A percentile compares a stretch with the other conserved stretches of the same genome.
These are phyloP conservation scores for Tricholoma furcatifolium DNA, from an alignment of 768 basidiomycete species.

Conservation along the genomic window DNA sequence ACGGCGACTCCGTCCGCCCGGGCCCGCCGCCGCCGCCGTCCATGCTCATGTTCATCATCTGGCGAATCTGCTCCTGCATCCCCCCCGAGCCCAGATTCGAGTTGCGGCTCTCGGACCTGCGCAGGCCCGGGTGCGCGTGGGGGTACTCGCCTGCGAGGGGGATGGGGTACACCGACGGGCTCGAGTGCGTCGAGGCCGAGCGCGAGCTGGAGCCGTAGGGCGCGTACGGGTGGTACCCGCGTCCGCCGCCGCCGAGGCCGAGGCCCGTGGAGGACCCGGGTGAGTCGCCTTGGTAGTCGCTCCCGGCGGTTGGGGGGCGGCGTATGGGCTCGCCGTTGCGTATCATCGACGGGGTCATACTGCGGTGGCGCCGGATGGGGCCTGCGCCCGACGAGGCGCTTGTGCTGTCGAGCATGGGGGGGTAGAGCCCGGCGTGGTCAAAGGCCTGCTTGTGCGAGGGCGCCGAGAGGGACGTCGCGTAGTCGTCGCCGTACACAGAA, in stretches of 20 bases:
- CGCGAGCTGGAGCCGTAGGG: slow-evolving; percentile 35
- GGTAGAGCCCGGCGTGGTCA: slow-evolving; percentile 55
- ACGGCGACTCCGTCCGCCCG: slow-evolving; percentile 37
- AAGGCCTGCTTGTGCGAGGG: slow-evolving; percentile 70
- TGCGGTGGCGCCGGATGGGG: slow-evolving; percentile 67
- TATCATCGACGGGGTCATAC: slow-evolving; percentile 70
- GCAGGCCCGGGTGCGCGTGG: slow-evolving; percentile 17
- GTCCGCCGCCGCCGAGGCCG: slow-evolving; percentile 29
- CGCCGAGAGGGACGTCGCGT: slow-evolving; percentile 56
- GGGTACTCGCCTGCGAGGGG: slow-evolving; percentile 34
- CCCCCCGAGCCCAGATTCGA: slow-evolving; percentile 34
- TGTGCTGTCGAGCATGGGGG: slow-evolving; percentile 34
- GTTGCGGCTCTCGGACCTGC: slow-evolving; percentile 38
- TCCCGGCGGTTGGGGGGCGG: slow-evolving; percentile 44
- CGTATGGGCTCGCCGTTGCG: slow-evolving; percentile 51
- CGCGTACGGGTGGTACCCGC: slow-evolving; percentile 61
- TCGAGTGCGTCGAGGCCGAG: slow-evolving; percentile 42
- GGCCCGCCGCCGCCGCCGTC: slow-evolving; percentile 10
- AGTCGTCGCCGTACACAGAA: slow-evolving; percentile 27
- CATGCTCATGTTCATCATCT: slow-evolving; percentile 38
- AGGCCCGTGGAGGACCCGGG: slow-evolving; percentile 28
- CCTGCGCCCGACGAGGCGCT: slow-evolving; percentile 47
- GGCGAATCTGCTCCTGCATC: slow-evolving; percentile 44
- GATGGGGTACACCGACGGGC: slow-evolving; percentile 41
- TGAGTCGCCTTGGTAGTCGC: slow-evolving; percentile 35